Evolutionary conservation across 306 rosid species (phyloP), one percentile per base, ranked within the genome.

Genomic region (Echinosophora koreensis): DNA sequence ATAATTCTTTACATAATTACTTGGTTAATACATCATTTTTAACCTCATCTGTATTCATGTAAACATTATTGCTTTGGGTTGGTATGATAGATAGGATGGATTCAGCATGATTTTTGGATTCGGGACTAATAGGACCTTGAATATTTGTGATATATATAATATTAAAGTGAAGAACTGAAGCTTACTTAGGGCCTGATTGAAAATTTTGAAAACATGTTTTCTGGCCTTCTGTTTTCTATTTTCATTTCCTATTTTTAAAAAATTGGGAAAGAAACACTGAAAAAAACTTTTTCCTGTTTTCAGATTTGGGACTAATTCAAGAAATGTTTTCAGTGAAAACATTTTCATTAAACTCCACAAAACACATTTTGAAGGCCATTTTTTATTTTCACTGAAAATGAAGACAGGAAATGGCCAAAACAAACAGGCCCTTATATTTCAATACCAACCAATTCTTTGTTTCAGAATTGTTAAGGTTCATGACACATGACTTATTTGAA

Each of bases 91-190:
- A 34, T 13, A 44, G 63, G 60, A 49, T 47, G 27, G 55, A 47
- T 50, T 76, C 63, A 62, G 50, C 50, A 38, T 70, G 77, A 50
- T 47, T 35, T 75, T 69, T 22, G 61, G 49, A 80, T 62, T 74
- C 47, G 30, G 54, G 68, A 44, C 28, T 56, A 39, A 39, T 22
- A 28, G 5, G 32, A 38, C 11, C 50, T 27, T 70, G 32, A 41
- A 55, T 73, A 34, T 61, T 11, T 46, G 39, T 37, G 38, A 61
- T 49, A 35, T 37, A 16, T 27, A 16, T 27, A 58, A 4, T 16
- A 73, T 52, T 39, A 28, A 27, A 15, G 57, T 61, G 62, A 27
- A 78, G 39, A 76, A 66, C 39, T 18, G 9, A 63, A 37, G 16
- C 11, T 54, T 15, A 1, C 17, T 52, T 22, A 22, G 22, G 22